phyloP scores from a whole-genome alignment of 2,329 filamentous ascomycete species.

The Drechslera avenae region DNA sequence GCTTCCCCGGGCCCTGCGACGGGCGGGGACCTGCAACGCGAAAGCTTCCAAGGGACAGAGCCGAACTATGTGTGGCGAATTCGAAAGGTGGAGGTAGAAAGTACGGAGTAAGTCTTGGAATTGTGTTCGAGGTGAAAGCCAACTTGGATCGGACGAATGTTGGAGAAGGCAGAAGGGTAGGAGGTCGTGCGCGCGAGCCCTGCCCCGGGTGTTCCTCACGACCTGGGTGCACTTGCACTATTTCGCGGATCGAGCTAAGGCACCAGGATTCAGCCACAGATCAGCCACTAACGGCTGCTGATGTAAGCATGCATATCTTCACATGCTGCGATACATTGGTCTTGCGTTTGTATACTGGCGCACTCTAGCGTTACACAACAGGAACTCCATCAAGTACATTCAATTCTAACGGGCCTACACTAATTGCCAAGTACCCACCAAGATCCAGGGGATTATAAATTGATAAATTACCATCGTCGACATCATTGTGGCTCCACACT shows the following conservation, averaged over 20 bases:
- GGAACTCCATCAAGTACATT: neutral
- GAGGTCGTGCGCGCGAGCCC: constrained; percentile 1
- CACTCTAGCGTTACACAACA: neutral
- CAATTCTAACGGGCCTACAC: neutral
- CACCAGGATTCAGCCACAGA: constrained; percentile 11
- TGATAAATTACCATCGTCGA: neutral
- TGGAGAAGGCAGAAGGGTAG: constrained; percentile 7
- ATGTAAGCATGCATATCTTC: constrained; percentile 7
- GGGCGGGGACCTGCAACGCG: constrained; percentile 3
- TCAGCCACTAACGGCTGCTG: constrained; percentile 14
- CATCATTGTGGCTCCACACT: neutral
- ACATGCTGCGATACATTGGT: constrained; percentile 1
- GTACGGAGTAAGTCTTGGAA: neutral
- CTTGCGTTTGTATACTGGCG: neutral
- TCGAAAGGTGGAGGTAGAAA: neutral
- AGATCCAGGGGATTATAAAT: constrained; percentile 1
- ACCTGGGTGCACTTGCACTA: constrained; percentile 10
- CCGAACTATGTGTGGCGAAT: neutral
- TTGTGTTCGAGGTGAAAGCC: constrained; percentile 1
- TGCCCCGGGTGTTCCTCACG: constrained; percentile 9
- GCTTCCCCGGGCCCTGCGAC: constrained; percentile 2
- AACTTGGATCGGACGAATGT: constrained; percentile 11
- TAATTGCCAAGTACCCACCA: neutral
- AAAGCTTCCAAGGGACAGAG: constrained; percentile 1
- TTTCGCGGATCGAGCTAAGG: constrained; percentile 12